Percentiles rank a stretch among this genome's conserved stretches.
These are phyloP conservation scores for Chernovozyma sophiae-reginae DNA, from an alignment of 1,139 yeast genomes.

Conservation along the genomic window DNA sequence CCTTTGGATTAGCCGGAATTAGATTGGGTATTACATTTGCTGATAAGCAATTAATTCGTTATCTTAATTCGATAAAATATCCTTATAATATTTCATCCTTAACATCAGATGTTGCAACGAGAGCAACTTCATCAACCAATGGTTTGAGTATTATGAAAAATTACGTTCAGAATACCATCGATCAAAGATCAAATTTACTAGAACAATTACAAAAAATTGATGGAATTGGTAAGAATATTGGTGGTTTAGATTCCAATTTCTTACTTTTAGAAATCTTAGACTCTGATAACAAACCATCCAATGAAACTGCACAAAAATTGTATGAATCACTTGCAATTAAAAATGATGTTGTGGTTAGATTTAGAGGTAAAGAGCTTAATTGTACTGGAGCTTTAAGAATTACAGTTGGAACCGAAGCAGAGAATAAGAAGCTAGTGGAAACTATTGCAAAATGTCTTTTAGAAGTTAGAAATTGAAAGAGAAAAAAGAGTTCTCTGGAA, in stretches of 20 bases:
- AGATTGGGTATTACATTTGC: constrained; percentile 81
- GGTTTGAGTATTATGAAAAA: constrained; percentile 60
- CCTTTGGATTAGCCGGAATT: constrained; percentile 95
- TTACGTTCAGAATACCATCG: constrained; percentile 46
- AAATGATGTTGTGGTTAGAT: constrained; percentile 80
- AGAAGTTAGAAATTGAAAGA: constrained; percentile 9
- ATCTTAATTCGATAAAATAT: constrained; percentile 86
- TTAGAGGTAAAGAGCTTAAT: constrained; percentile 84
- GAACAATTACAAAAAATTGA: constrained; percentile 48
- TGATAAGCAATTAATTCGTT: constrained; percentile 52
- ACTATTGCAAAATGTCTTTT: constrained; percentile 35
- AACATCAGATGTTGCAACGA: constrained; percentile 69
- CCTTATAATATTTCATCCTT: constrained; percentile 90
- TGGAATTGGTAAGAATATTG: constrained; percentile 70
- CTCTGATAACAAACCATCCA: constrained; percentile 58
- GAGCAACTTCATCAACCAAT: constrained; percentile 56
- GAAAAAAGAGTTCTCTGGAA: no score
- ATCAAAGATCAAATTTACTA: constrained; percentile 54
- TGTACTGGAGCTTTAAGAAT: constrained; percentile 85
- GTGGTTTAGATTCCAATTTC: constrained; percentile 89
- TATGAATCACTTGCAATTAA: constrained; percentile 68
- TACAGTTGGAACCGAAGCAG: constrained; percentile 79
- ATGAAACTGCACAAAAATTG: constrained; percentile 61
- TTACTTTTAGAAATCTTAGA: constrained; percentile 67
- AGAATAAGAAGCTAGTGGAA: constrained; percentile 55